phyloP scores from a whole-genome alignment of 805 yeast genomes.

The Cyberlindnera veronae region DNA sequence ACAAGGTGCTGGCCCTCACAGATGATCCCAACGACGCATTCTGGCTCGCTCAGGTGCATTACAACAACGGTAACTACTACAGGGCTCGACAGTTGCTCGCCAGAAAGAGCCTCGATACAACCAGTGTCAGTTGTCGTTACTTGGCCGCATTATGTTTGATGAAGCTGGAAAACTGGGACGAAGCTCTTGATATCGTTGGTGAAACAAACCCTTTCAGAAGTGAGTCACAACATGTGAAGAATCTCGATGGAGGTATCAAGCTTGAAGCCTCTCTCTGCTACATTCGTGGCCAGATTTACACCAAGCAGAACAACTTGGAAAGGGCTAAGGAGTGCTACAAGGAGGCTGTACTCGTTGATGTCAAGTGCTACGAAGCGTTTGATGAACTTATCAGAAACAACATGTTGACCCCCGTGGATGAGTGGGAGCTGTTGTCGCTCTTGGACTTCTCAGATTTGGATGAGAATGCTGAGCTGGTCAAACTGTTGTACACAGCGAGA shows the following conservation, averaged over 20 bases:
- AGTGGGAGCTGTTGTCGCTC: conserved; percentile 70
- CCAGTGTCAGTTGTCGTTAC: conserved; percentile 74
- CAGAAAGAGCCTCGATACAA: conserved; percentile 48
- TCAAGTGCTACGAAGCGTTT: conserved; percentile 91
- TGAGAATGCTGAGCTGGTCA: conserved; percentile 78
- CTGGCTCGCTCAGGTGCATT: conserved; percentile 92
- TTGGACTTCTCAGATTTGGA: conserved; percentile 71
- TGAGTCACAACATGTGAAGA: conserved; percentile 35
- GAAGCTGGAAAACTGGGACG: conserved; percentile 77
- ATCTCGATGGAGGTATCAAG: conserved; percentile 79
- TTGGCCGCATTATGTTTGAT: conserved; percentile 72
- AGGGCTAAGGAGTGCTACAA: conserved; percentile 81
- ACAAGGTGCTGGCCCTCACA: conserved; percentile 80
- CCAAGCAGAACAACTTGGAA: conserved; percentile 79
- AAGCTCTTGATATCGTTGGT: conserved; percentile 82
- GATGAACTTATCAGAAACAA: conserved; percentile 70
- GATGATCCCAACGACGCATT: conserved; percentile 90
- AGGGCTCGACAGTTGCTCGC: conserved; percentile 73
- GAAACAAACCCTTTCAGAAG: conserved; percentile 70
- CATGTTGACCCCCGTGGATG: conserved; percentile 78
- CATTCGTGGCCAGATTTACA: conserved; percentile 77
- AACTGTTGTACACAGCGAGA: conserved; percentile 68
- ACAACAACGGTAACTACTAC: conserved; percentile 67
- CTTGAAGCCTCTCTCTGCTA: conserved; percentile 85
- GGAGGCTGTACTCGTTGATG: conserved; percentile 85